Base-by-base conservation (phyloP, 805 yeast species). In the Zygoascus ofunaensis region DNA sequence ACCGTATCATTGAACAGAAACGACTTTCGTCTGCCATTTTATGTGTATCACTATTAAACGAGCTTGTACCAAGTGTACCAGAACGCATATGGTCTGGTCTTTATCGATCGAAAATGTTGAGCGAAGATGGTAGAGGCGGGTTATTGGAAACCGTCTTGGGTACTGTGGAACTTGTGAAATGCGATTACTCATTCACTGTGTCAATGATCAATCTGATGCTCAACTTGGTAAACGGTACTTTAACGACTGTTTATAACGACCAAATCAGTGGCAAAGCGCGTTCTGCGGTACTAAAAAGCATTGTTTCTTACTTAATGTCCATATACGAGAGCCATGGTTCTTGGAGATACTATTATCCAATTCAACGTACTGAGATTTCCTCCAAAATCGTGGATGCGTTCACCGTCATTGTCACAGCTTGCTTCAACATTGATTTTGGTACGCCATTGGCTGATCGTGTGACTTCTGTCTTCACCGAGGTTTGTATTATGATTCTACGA, bases 41-140 rank as follows among this genome's bases (percentile, higher is more conserved):
- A 1, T 66, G 79, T 14, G 54, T 78, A 18, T 60, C 70, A 8
- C 71, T 84, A 19, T 63, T 86, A 24, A 62, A 70, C 1, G 66
- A 72, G 15, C 66, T 75, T 34, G 66, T 68, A 34, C 66, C 65
- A 39, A 62, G 75, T 4, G 73, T 70, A 34, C 76, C 94, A 0
- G 71, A 73, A 47, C 69, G 86, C 45, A 82, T 87, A 2, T 89
- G 96, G 95, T 73, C 87, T 0, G 81, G 81, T 55, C 61, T 90
- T 12, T 72, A 77, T 19, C 76, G 77, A 41, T 81, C 94, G 0
- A 72, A 76, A 17, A 64, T 87, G 23, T 65, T 87, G 1, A 79
- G 81, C 12, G 70, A 71, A 40, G 70, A 74, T 45, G 78, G 78
- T 1, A 76, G 75, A 49, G 85, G 83, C 36, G 89, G 92, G 0